phyloP scores from a whole-genome alignment of 805 yeast genomes.

The Sugiyamaella lignohabitans region DNA sequence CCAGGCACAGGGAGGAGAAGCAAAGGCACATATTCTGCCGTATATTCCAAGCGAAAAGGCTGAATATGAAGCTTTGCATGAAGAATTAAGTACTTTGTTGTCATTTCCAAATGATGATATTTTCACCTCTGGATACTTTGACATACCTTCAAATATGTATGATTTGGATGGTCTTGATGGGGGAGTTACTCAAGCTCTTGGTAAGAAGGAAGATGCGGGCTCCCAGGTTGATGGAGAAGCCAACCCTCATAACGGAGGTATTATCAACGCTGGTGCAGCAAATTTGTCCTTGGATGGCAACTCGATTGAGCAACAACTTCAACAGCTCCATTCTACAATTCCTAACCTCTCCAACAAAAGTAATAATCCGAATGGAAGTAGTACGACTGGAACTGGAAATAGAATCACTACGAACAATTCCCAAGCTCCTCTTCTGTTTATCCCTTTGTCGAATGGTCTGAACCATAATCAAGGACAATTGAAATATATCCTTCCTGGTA shows the following conservation, averaged over 20 bases:
- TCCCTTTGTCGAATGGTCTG: not conserved
- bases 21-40: not conserved
- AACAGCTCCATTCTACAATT: not conserved
- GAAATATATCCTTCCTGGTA: not conserved
- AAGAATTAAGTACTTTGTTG: conserved; percentile 15
- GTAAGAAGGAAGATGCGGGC: not conserved
- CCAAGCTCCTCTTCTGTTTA: not conserved
- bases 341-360: not conserved
- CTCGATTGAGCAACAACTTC: not conserved
- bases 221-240: too few species aligned
- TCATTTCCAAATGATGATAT: conserved; percentile 9
- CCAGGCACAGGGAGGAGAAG: not conserved
- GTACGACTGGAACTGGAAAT: not conserved
- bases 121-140: not conserved
- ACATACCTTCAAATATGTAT: not conserved
- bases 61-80: conserved; percentile 16
- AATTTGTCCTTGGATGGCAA: not conserved
- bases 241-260: too few species aligned
- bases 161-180: not conserved
- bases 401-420: not conserved
- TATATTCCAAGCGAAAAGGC: conserved; percentile 5
- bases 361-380: not conserved
- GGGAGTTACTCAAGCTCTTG: too few species aligned
- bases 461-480: not conserved
- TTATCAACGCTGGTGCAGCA: too few species aligned